Evolutionary conservation across 441 rosid genomes (phyloP).

Genomic region (Flueggea neowawraea): DNA sequence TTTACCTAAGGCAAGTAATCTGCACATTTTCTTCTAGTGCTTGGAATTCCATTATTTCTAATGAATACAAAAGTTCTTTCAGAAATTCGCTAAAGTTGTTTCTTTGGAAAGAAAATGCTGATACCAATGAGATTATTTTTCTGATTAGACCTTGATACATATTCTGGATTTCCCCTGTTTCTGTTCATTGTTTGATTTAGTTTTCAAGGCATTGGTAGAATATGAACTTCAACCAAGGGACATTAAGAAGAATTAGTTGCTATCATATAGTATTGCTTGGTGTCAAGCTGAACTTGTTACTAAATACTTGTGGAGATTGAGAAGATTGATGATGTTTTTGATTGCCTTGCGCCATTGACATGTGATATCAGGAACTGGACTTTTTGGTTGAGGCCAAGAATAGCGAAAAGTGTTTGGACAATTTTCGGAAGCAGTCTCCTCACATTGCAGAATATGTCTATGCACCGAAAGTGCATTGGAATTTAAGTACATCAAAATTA

Average conservation of each 20-base stretch:
- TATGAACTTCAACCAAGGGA: neutral
- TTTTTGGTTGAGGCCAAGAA: constrained; percentile 91
- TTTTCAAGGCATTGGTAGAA: neutral
- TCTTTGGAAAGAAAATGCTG: neutral
- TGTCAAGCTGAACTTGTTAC: too few species aligned
- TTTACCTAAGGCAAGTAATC: constrained; percentile 78
- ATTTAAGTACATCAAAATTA: constrained; percentile 78
- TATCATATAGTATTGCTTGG: too few species aligned
- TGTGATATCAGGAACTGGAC: constrained; percentile 71
- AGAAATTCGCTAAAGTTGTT: neutral
- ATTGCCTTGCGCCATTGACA: neutral
- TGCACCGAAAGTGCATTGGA: constrained; percentile 83
- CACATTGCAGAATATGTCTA: constrained; percentile 77
- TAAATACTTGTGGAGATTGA: neutral
- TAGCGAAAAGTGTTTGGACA: constrained; percentile 82
- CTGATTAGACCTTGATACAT: neutral
- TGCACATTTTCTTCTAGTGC: constrained; percentile 5
- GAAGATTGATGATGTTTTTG: neutral
- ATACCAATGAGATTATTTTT: neutral
- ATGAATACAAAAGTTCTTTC: neutral
- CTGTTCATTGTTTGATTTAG: neutral
- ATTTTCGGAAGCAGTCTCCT: constrained; percentile 85
- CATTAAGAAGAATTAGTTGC: too few species aligned
- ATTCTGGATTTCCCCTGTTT: too few species aligned
- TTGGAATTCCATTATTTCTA: neutral